phyloP scores from a whole-genome alignment of 768 basidiomycete species.

The Amanita molliuscula region DNA sequence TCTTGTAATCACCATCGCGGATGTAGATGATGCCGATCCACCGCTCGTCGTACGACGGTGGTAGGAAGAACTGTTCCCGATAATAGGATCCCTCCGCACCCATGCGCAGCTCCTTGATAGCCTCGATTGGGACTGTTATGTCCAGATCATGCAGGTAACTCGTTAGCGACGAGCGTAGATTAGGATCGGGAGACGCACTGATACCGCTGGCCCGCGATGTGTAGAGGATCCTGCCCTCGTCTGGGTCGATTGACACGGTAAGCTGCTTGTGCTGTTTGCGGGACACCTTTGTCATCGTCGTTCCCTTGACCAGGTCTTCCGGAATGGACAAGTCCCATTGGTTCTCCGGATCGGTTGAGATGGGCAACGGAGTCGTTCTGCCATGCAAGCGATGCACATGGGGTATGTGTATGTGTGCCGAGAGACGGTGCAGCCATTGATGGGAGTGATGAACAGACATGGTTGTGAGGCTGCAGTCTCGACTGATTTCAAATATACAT shows the following conservation, averaged over 20 bases:
- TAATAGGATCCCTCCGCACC: conserved; percentile 68
- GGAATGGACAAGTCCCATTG: conserved; percentile 35
- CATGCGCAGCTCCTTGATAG: conserved; percentile 81
- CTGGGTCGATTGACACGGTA: conserved; percentile 64
- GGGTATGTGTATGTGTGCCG: neutral
- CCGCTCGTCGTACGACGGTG: conserved; percentile 55
- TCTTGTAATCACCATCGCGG: conserved; percentile 70
- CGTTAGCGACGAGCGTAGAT: no score
- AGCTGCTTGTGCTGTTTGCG: conserved; percentile 65
- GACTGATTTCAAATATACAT: neutral
- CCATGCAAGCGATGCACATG: neutral
- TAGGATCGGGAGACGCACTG: conserved; percentile 39
- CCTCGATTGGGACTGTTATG: conserved; percentile 68
- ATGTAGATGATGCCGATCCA: conserved; percentile 89
- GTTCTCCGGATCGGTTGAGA: conserved; percentile 8
- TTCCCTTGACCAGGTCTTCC: conserved; percentile 46
- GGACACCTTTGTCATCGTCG: conserved; percentile 76
- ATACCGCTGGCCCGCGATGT: conserved; percentile 61
- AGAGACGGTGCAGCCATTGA: neutral
- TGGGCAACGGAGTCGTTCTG: neutral
- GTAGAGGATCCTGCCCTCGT: conserved; percentile 75
- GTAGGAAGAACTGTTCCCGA: conserved; percentile 63
- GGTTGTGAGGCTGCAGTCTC: neutral
- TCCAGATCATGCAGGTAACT: no score
- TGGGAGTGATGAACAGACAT: neutral